phyloP scores from a whole-genome alignment of 352 stramenopile genomes.

The Phytophthora melonis region DNA sequence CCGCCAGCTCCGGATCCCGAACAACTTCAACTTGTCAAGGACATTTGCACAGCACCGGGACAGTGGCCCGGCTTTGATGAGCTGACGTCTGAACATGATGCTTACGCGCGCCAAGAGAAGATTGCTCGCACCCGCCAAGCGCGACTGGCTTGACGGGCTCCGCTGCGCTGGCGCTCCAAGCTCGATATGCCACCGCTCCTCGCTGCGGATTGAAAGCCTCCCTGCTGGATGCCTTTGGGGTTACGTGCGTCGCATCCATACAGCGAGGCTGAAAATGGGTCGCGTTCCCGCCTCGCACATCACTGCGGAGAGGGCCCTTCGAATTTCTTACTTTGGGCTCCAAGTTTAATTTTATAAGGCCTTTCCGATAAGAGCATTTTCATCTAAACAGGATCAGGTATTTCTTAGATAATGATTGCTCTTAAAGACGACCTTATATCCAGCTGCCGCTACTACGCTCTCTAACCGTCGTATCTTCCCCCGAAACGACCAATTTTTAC shows the following conservation, averaged over 20 bases:
- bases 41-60: too few relatives aligned
- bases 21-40: slow-evolving; percentile 30
- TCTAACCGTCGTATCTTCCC: slow-evolving; percentile 5
- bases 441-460: neutral
- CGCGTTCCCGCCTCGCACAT: neutral
- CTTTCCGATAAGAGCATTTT: too few relatives aligned
- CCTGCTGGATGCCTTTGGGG: neutral
- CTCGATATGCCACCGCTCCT: too few relatives aligned
- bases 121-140: slow-evolving; percentile 14
- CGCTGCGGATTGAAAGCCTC: neutral
- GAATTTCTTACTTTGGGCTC: neutral
- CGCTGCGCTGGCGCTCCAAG: neutral
- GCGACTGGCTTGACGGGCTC: slow-evolving; percentile 12
- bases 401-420: too few relatives aligned
- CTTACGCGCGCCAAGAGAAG: slow-evolving; percentile 11
- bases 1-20: slow-evolving; percentile 7
- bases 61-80: slow-evolving; percentile 19
- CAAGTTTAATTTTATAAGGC: neutral
- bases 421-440: neutral
- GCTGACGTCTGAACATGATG: slow-evolving; percentile 22
- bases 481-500: neutral
- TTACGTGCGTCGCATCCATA: neutral
- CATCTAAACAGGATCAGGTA: too few relatives aligned
- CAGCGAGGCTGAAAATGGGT: neutral
- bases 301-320: neutral